Conservation (phyloP, 2,329 filamentous ascomycete genomes). For the Cadophora gregata region DNA sequence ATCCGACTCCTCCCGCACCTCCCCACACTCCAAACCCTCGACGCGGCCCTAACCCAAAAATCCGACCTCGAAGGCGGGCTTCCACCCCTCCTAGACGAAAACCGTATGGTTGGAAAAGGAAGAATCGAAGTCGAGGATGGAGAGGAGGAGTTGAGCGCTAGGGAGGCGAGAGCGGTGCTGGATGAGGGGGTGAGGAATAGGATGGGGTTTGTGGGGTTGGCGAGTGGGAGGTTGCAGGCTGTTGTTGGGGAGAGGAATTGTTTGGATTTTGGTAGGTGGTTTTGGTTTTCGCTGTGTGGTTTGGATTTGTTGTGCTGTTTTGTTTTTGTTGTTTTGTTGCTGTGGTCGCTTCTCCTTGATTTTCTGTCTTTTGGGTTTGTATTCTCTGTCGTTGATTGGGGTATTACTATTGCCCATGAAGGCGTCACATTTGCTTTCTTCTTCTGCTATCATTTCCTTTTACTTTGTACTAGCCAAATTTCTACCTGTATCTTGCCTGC, state of each 20-base stretch:
- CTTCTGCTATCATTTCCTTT: too few species aligned
- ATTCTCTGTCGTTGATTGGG: too few species aligned
- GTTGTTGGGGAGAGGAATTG: conserved; percentile 34
- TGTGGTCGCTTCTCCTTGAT: background rate
- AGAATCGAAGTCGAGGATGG: background rate
- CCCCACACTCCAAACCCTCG: background rate
- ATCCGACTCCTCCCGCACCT: background rate
- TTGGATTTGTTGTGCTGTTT: background rate
- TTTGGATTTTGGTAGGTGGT: conserved; percentile 27
- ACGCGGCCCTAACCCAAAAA: background rate
- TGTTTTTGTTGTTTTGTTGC: background rate
- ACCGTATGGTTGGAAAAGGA: conserved; percentile 5
- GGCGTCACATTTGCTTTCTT: too few species aligned
- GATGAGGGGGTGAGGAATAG: conserved; percentile 27
- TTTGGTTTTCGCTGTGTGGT: background rate
- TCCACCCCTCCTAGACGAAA: conserved; percentile 1
- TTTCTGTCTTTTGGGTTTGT: too few species aligned
- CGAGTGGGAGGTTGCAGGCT: conserved; percentile 35
- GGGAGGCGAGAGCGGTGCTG: conserved; percentile 22
- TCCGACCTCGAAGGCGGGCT: background rate
- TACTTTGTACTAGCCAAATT: too few species aligned
- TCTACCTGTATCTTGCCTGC: too few species aligned
- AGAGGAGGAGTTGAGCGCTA: background rate
- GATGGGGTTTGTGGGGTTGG: conserved; percentile 26
- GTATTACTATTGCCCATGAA: too few species aligned